Evolutionary conservation across 2,329 filamentous ascomycete species (phyloP).

Genomic region (Fusarium sp.): DNA sequence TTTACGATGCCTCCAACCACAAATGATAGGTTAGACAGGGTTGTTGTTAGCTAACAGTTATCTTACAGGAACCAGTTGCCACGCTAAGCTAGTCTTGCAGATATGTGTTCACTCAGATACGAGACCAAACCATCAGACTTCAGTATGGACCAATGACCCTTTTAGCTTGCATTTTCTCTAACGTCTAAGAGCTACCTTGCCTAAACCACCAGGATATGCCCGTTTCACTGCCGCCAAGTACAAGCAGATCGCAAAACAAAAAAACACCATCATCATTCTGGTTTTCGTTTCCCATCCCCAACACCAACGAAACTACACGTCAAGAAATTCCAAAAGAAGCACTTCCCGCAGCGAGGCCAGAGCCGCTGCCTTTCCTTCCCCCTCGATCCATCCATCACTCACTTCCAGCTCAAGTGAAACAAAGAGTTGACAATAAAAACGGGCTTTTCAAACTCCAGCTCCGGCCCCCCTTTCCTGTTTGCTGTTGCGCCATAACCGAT

Average conservation of each 20-base stretch:
- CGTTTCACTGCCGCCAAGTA: conserved; percentile 14
- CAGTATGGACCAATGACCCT: conserved; percentile 19
- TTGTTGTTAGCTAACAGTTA: background rate
- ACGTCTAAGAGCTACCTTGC: conserved; percentile 43
- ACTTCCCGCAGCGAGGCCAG: background rate
- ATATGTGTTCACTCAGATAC: background rate
- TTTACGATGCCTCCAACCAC: conserved; percentile 6
- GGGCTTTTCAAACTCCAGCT: conserved; percentile 39
- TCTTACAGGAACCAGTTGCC: background rate
- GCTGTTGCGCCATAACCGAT: conserved; percentile 44
- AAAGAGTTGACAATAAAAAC: conserved; percentile 17
- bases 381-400: conserved; percentile 3
- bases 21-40: background rate
- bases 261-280: conserved; percentile 42
- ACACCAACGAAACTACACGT: conserved; percentile 2
- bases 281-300: conserved; percentile 19
- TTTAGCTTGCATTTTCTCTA: conserved; percentile 48
- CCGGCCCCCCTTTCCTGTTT: conserved; percentile 25
- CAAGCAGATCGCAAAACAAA: conserved; percentile 16
- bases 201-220: conserved; percentile 22
- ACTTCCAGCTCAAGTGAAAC: conserved; percentile 8
- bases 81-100: background rate
- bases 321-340: conserved; percentile 5
- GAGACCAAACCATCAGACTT: background rate
- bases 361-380: background rate